Conservation (phyloP, 148 eudicot genomes). For the Limonium bicolor region DNA sequence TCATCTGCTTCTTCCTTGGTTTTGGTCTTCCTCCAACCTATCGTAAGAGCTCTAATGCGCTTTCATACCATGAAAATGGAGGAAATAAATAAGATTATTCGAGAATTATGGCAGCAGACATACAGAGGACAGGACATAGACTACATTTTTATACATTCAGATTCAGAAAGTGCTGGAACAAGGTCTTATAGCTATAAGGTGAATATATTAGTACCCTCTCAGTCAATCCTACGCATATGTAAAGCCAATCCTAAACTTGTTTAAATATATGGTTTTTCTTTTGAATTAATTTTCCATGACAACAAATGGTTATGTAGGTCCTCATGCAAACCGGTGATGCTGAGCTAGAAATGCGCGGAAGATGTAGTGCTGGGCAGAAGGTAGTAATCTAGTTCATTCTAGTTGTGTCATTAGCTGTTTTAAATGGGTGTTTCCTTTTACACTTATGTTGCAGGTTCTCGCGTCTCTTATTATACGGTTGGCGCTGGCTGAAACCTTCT, state of each 20-base stretch:
- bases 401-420: not conserved
- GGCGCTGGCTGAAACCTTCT: slow-evolving; percentile 96
- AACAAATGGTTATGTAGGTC: slow-evolving; percentile 28
- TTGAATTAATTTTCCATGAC: slow-evolving; percentile 1
- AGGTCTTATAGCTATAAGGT: slow-evolving; percentile 98
- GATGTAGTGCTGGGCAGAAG: slow-evolving; percentile 99
- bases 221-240: no score
- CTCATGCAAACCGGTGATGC: slow-evolving; percentile 97
- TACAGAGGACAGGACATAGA: slow-evolving; percentile 99
- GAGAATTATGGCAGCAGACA: slow-evolving; percentile 99
- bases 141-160: slow-evolving; percentile 89
- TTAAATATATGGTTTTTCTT: no score
- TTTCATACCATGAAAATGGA: slow-evolving; percentile 99
- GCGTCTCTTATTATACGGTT: slow-evolving; percentile 94
- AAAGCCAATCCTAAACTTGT: no score
- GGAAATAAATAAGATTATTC: slow-evolving; percentile 88
- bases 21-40: not conserved
- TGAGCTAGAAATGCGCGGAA: slow-evolving; percentile 97
- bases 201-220: not conserved
- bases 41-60: slow-evolving; percentile 89
- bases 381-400: slow-evolving; percentile 24
- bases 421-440: not conserved
- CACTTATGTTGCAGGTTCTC: slow-evolving; percentile 44
- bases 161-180: slow-evolving; percentile 91
- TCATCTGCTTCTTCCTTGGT: not conserved